These are phyloP conservation scores for Asterionellopsis glacialis DNA, from an alignment of 108 stramenopile genomes.

Conservation along the genomic window DNA sequence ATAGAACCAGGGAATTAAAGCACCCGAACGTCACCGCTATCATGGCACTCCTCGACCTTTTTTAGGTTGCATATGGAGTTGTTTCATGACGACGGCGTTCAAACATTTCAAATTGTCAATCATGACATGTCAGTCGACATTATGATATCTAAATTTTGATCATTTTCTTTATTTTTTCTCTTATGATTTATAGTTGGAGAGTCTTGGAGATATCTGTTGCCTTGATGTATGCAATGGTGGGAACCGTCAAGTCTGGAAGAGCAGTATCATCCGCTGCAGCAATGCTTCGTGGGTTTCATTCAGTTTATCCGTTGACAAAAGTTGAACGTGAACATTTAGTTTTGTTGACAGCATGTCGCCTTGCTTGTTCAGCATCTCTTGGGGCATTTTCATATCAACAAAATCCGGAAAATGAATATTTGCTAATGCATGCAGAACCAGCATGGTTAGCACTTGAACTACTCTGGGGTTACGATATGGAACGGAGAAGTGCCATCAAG, in stretches of 20 bases:
- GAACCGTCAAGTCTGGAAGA: constrained; percentile 57
- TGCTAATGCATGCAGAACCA: constrained; percentile 80
- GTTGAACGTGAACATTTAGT: constrained; percentile 67
- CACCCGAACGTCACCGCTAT: constrained; percentile 89
- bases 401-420: constrained; percentile 79
- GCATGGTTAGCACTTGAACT: constrained; percentile 78
- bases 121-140: constrained; percentile 3
- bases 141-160: constrained; percentile 2
- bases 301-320: constrained; percentile 51
- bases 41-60: constrained; percentile 46
- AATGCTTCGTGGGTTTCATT: constrained; percentile 67
- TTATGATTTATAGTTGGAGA: constrained; percentile 59
- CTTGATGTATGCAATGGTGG: constrained; percentile 82
- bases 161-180: constrained; percentile 16
- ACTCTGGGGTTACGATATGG: constrained; percentile 63
- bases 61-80: constrained; percentile 29
- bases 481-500: constrained; percentile 19
- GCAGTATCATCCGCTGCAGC: constrained; percentile 76
- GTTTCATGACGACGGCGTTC: constrained; percentile 79
- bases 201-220: constrained; percentile 77
- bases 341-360: constrained; percentile 64
- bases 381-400: constrained; percentile 78
- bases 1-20: constrained; percentile 88
- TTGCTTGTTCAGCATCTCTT: constrained; percentile 73
- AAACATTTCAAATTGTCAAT: constrained; percentile 37